A percentile compares a stretch with the other conserved stretches of the same genome.
phyloP scores from a whole-genome alignment of 2,329 filamentous ascomycete species.

The Basipetospora chlamydospora region DNA sequence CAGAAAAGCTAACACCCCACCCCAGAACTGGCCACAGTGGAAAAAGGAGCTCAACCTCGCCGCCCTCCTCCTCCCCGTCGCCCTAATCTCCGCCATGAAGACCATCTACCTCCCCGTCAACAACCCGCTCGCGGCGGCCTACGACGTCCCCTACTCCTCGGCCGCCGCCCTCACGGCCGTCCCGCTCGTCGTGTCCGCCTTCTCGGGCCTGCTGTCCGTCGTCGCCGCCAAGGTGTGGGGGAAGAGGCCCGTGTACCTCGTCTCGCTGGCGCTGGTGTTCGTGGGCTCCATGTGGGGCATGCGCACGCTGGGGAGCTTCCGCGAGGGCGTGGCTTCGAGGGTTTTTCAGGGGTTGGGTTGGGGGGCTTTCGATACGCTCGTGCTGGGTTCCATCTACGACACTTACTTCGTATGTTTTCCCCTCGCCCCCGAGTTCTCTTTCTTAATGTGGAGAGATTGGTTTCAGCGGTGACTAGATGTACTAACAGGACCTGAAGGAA shows the following conservation, averaged over 20 bases:
- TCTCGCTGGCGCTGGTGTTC: conserved; percentile 29
- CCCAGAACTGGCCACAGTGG: conserved; percentile 40
- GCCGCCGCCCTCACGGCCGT: conserved; percentile 35
- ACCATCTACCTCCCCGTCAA: conserved; percentile 36
- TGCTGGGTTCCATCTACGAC: conserved; percentile 38
- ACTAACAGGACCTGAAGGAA: no score
- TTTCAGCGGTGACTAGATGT: no score
- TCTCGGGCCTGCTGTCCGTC: conserved; percentile 27
- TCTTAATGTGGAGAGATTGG: no score
- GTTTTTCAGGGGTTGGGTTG: conserved; percentile 43
- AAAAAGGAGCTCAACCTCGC: conserved; percentile 34
- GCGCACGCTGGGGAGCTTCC: conserved; percentile 23
- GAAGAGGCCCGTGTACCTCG: conserved; percentile 38
- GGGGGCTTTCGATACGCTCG: conserved; percentile 41
- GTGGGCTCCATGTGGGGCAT: conserved; percentile 37
- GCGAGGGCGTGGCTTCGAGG: conserved; percentile 34
- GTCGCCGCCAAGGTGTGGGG: conserved; percentile 31
- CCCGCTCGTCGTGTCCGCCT: conserved; percentile 34
- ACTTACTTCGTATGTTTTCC: conserved; percentile 35
- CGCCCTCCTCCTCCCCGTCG: conserved; percentile 30
- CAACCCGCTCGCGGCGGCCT: conserved; percentile 24
- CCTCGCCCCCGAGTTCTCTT: no score
- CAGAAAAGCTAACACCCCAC: neutral
- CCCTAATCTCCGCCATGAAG: conserved; percentile 36
- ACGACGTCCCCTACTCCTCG: conserved; percentile 30